Evolutionary conservation across 2,329 filamentous ascomycete genomes (phyloP), one percentile per base, ranked within the genome.

Genomic region (Ophiocordyceps australis): DNA sequence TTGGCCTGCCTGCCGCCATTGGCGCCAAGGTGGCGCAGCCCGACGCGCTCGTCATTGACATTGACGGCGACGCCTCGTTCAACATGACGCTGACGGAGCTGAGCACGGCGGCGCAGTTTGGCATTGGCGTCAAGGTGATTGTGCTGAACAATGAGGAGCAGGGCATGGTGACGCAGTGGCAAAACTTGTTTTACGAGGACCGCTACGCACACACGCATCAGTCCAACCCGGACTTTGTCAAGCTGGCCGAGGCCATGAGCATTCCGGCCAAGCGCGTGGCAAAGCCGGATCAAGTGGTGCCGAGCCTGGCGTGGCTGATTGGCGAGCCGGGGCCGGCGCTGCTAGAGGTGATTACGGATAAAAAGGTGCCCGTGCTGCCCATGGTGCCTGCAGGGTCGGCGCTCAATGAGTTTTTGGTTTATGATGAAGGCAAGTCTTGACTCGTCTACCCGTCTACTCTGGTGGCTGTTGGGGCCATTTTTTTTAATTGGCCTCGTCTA

Each of bases 81-180:
- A 81, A 82, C 64, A 95, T 98, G 89, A 95, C 89, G 5, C 64
- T 94, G 31, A 94, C 86, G 2, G 89, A 98, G 57, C 72, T 98
- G 27, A 80, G 78, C 23, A 94, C 86, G 2, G 85, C 85, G 22
- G 71, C 79, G 7, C 85, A 98, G 55, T 95, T 95, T 62, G 80
- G 89, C 57, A 94, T 95, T 49, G 85, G 80, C 36, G 75, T 92
- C 52, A 95, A 95, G 66, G 66, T 95, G 32, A 82, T 95, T 39
- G 64, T 95, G 15, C 54, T 98, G 29, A 95, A 95, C 63, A 98
- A 79, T 86, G 54, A 93, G 89, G 46, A 95, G 55, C 86, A 94
- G 56, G 86, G 86, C 28, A 95, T 95, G 86, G 85, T 95, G 22
- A 94, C 85, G 2, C 86, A 94, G 57, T 95, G 86, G 86, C 86